Conservation (phyloP, 169 alveolate genomes). For the Eimeria mitis region DNA sequence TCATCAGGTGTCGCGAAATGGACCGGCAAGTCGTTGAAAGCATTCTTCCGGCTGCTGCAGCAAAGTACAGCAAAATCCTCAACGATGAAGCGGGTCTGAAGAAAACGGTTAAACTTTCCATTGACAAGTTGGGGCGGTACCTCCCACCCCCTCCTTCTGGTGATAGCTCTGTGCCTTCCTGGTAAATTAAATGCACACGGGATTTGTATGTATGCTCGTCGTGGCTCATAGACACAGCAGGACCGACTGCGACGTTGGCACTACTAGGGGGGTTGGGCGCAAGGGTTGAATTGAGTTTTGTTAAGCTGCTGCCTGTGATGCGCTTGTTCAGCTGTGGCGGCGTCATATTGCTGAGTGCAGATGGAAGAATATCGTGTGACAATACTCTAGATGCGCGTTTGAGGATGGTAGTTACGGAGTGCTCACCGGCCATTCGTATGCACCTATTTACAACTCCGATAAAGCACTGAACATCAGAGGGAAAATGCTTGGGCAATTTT, state of each 20-base stretch:
- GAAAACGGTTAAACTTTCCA: slow-evolving; percentile 86
- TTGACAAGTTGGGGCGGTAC: slow-evolving; percentile 87
- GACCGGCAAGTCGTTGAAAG: slow-evolving; percentile 91
- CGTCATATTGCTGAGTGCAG: slow-evolving; percentile 84
- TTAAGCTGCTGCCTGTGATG: not conserved
- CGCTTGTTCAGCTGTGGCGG: slow-evolving; percentile 87
- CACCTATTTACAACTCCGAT: slow-evolving; percentile 75
- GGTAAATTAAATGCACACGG: slow-evolving; percentile 80
- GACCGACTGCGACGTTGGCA: not conserved
- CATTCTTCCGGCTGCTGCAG: slow-evolving; percentile 86
- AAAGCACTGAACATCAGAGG: not conserved
- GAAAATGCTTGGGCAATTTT: not conserved
- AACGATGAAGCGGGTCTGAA: slow-evolving; percentile 87
- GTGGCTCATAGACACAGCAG: not conserved
- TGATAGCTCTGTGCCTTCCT: slow-evolving; percentile 84
- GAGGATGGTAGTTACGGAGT: slow-evolving; percentile 76
- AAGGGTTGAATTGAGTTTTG: not conserved
- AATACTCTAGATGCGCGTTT: slow-evolving; percentile 85
- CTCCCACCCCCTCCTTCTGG: slow-evolving; percentile 90
- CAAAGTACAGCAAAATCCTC: slow-evolving; percentile 87
- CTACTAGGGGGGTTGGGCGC: not conserved
- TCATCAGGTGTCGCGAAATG: slow-evolving; percentile 91
- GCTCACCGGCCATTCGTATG: slow-evolving; percentile 80
- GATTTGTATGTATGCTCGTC: not conserved
- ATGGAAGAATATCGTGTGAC: slow-evolving; percentile 86